Conservation (phyloP, 345 rosid genomes). For the Physaria fendleri region DNA sequence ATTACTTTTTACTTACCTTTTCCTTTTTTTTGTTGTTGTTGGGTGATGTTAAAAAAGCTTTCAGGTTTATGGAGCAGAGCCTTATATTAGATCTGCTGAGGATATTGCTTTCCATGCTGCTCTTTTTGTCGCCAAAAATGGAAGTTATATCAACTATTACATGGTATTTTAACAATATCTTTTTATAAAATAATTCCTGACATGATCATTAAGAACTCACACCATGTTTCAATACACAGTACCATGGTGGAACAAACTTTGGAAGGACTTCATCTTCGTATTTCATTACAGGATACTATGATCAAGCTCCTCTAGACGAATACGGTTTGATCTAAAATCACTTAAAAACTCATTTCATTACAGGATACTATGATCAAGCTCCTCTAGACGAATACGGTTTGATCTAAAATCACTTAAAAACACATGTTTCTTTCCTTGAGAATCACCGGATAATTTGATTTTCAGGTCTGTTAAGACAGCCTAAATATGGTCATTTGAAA, state of each 20-base stretch:
- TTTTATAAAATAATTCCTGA: background rate
- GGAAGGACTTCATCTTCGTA: conserved; percentile 74
- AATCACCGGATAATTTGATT: no score
- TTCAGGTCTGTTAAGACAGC: conserved; percentile 67
- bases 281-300: conserved; percentile 66
- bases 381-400: conserved; percentile 89
- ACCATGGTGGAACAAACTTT: conserved; percentile 94
- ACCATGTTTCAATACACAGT: conserved; percentile 37
- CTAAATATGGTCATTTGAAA: conserved; percentile 82
- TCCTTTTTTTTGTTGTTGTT: no score
- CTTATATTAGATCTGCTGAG: conserved; percentile 57
- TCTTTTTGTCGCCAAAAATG: conserved; percentile 72
- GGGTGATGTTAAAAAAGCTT: conserved; percentile 37
- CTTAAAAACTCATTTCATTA: conserved; percentile 36
- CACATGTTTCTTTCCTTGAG: no score
- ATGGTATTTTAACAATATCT: conserved; percentile 46
- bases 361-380: conserved; percentile 85
- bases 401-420: conserved; percentile 6
- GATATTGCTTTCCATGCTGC: conserved; percentile 79
- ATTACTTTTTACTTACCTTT: background rate
- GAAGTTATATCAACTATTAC: conserved; percentile 80
- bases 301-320: conserved; percentile 89
- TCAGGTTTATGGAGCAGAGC: conserved; percentile 64
- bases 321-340: conserved; percentile 47
- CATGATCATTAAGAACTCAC: background rate